Conservation (phyloP, 2,329 filamentous ascomycete genomes). For the Zymoseptoria pseudotritici region DNA sequence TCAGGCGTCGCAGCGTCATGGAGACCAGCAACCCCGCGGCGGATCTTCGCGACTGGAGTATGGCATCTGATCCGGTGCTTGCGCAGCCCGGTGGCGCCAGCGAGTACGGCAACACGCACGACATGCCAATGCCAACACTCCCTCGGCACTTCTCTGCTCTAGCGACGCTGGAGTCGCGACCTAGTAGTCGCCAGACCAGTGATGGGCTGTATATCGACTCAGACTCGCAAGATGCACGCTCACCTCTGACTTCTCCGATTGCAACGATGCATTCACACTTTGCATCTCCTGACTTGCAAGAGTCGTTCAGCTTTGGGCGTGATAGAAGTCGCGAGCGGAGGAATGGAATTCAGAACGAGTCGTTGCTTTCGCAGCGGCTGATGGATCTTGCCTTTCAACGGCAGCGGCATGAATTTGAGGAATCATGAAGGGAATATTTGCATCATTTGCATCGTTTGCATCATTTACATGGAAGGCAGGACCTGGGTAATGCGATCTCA, state of each 20-base stretch:
- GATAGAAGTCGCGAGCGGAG: conserved; percentile 56
- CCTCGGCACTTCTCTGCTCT: conserved; percentile 20
- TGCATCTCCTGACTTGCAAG: conserved; percentile 8
- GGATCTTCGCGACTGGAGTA: neutral
- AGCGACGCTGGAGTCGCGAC: conserved; percentile 24
- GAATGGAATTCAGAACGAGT: conserved; percentile 52
- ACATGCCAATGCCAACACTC: conserved; percentile 17
- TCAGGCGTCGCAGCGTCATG: conserved; percentile 12
- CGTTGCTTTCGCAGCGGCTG: conserved; percentile 61
- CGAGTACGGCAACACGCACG: conserved; percentile 18
- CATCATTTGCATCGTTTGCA: neutral
- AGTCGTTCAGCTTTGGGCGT: conserved; percentile 22
- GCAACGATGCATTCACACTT: conserved; percentile 8
- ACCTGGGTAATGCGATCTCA: neutral
- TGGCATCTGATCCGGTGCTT: conserved; percentile 2
- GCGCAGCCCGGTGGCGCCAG: conserved; percentile 20
- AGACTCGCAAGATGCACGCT: conserved; percentile 15
- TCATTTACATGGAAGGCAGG: neutral
- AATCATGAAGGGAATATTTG: neutral
- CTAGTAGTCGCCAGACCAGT: conserved; percentile 22
- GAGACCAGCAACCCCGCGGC: conserved; percentile 2
- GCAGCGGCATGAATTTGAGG: neutral
- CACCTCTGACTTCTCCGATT: conserved; percentile 9
- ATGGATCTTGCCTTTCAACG: conserved; percentile 46
- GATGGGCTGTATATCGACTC: conserved; percentile 22